Evolutionary conservation across 257 asterid species (phyloP).

Genomic region (Jasminum sambac): DNA sequence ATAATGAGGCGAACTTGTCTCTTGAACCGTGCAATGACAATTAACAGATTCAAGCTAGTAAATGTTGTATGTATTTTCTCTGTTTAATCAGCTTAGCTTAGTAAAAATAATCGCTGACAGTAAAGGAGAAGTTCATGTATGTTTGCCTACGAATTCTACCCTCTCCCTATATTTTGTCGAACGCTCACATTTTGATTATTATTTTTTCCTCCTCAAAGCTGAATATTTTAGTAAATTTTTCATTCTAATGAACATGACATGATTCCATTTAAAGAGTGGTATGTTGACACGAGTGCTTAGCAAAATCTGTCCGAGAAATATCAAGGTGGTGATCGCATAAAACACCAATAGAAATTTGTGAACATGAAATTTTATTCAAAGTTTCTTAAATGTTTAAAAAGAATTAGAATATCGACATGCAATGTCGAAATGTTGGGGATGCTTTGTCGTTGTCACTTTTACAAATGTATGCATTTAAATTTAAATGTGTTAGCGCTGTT

Average conservation of each 20-base stretch:
- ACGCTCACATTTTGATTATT: too few relatives aligned
- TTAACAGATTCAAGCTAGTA: background rate
- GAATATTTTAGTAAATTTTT: too few relatives aligned
- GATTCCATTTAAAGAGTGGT: too few relatives aligned
- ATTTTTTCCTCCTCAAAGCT: too few relatives aligned
- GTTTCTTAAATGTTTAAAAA: background rate
- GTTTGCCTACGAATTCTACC: too few relatives aligned
- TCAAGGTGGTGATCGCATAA: background rate
- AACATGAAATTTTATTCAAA: background rate
- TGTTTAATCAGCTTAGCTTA: background rate
- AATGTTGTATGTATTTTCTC: background rate
- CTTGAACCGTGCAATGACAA: background rate
- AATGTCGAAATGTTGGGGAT: too few relatives aligned
- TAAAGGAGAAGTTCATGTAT: too few relatives aligned
- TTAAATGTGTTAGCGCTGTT: too few relatives aligned
- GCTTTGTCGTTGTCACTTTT: too few relatives aligned
- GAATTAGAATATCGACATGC: background rate
- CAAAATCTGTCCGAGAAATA: background rate
- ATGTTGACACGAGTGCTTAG: background rate
- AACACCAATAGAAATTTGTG: background rate
- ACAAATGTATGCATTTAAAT: too few relatives aligned
- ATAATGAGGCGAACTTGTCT: background rate
- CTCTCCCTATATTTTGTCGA: too few relatives aligned
- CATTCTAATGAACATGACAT: too few relatives aligned
- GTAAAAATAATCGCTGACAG: background rate